Evolutionary conservation across 78 protist genomes (phyloP).

Genomic region (Dictyostelium intermedium): DNA sequence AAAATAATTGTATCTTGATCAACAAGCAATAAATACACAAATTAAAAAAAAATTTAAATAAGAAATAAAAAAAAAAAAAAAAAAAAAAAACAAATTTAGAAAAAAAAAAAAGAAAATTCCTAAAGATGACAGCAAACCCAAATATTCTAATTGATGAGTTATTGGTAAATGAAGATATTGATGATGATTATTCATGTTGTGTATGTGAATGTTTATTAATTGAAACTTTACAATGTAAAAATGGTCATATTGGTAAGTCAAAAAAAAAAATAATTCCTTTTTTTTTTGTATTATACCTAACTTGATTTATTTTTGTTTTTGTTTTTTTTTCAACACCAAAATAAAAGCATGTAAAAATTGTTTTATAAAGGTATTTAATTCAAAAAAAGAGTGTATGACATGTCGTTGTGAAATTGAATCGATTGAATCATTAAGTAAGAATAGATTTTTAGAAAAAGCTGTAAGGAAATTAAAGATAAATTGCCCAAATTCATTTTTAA

Average conservation of each 20-base stretch:
- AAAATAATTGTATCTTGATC: too few species aligned
- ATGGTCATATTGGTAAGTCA: not conserved
- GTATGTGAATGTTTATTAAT: not conserved
- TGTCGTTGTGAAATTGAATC: not conserved
- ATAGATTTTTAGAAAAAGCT: slow-evolving; percentile 4
- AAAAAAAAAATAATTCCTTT: not conserved
- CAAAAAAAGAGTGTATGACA: slow-evolving; percentile 1
- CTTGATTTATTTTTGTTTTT: not conserved
- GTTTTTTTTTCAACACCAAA: not conserved
- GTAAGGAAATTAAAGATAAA: not conserved
- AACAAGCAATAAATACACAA: too few species aligned
- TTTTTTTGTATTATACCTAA: too few species aligned
- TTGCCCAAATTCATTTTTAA: slow-evolving; percentile 7
- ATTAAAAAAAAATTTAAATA: too few species aligned
- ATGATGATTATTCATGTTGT: not conserved
- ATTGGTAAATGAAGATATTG: not conserved
- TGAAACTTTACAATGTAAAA: not conserved
- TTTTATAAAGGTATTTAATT: not conserved
- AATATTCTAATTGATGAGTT: not conserved
- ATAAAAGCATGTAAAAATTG: not conserved
- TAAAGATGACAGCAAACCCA: not conserved
- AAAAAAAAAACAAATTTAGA: not conserved
- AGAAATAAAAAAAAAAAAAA: not conserved
- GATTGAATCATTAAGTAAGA: not conserved
- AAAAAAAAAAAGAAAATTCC: not conserved